phyloP scores from a whole-genome alignment of 257 asterid species.

The Anisodus tanguticus region DNA sequence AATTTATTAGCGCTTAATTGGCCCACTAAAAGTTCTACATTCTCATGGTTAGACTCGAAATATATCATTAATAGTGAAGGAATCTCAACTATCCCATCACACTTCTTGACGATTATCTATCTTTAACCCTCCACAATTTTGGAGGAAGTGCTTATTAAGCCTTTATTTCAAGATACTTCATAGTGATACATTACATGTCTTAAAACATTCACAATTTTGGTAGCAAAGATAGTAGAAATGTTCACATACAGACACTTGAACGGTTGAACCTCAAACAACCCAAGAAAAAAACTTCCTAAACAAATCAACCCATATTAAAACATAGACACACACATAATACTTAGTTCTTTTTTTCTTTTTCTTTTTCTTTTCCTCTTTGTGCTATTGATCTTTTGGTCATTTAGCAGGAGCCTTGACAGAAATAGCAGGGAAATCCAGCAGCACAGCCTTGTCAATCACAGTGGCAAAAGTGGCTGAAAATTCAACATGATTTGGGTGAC shows the following conservation, averaged over 20 bases:
- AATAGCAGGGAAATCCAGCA: constrained; percentile 85
- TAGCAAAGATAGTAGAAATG: constrained; percentile 3
- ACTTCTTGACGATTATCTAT: not conserved
- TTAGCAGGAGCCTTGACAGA: constrained; percentile 61
- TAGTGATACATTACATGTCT: constrained; percentile 13
- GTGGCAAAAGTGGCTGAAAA: constrained; percentile 68
- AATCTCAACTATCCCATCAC: not conserved
- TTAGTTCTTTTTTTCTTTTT: not conserved
- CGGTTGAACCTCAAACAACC: not conserved
- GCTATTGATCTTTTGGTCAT: constrained; percentile 29
- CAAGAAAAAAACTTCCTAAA: not conserved
- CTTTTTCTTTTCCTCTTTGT: not conserved
- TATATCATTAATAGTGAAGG: not conserved
- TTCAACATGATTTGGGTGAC: constrained; percentile 74
- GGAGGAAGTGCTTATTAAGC: not conserved
- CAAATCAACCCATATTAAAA: not conserved
- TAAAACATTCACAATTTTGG: constrained; percentile 17
- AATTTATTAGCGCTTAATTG: too few relatives aligned
- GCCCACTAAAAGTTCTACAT: too few relatives aligned
- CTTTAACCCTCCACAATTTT: not conserved
- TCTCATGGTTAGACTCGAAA: not conserved
- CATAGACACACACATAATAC: not conserved
- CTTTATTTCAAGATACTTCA: not conserved
- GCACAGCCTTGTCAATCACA: constrained; percentile 72
- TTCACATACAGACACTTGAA: not conserved